A percentile compares a stretch with the other conserved stretches of the same genome.
These are phyloP conservation scores for Penicillium sp. DNA, from an alignment of 2,329 filamentous ascomycete species.

Conservation along the genomic window DNA sequence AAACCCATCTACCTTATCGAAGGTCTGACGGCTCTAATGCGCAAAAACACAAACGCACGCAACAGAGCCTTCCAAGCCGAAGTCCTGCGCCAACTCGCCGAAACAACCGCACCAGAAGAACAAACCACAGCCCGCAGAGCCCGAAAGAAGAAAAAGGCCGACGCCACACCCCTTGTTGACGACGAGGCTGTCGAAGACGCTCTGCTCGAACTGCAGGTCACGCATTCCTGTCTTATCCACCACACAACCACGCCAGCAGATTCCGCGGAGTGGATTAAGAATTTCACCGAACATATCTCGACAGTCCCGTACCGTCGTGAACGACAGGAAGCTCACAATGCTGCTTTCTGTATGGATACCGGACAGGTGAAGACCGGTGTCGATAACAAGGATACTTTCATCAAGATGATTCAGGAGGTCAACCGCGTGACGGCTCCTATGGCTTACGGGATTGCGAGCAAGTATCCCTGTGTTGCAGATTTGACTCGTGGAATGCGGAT, in stretches of 20 bases:
- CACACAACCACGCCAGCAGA: conserved; percentile 61
- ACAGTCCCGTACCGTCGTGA: conserved; percentile 66
- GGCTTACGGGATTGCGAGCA: conserved; percentile 64
- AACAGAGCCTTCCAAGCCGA: conserved; percentile 67
- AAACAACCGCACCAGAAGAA: conserved; percentile 33
- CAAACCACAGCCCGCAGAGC: conserved; percentile 16
- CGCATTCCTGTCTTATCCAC: conserved; percentile 65
- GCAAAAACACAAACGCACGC: conserved; percentile 64
- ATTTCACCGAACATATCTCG: conserved; percentile 75
- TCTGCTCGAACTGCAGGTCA: conserved; percentile 66
- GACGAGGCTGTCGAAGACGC: conserved; percentile 70
- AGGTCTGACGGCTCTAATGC: conserved; percentile 63
- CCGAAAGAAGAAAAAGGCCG: conserved; percentile 42
- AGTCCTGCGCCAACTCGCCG: conserved; percentile 53
- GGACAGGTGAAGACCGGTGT: conserved; percentile 73
- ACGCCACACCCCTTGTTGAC: conserved; percentile 53
- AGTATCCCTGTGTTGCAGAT: conserved; percentile 58
- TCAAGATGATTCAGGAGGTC: conserved; percentile 74
- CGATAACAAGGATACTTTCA: conserved; percentile 63
- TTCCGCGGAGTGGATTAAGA: conserved; percentile 68
- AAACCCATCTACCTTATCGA: conserved; percentile 70
- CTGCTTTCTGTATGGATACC: conserved; percentile 72
- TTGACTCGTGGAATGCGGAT: conserved; percentile 59
- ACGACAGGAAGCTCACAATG: conserved; percentile 47
- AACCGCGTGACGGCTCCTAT: conserved; percentile 68